A percentile compares a stretch with the other conserved stretches of the same genome.
Evolutionary conservation across 148 eudicot genomes (phyloP).

Genomic region (Pouteria glomerata): DNA sequence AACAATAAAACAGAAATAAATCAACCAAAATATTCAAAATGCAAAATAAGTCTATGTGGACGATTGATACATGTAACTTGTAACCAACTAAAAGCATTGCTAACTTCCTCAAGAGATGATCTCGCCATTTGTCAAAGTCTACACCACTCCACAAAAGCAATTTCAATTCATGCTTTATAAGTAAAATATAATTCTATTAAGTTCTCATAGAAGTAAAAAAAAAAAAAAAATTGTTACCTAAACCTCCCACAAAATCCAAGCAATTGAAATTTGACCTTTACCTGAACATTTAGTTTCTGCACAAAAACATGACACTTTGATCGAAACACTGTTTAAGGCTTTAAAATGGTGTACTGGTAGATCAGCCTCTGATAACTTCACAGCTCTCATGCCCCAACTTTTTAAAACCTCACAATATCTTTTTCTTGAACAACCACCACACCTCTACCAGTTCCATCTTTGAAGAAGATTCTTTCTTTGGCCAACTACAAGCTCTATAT

Average conservation of each 20-base stretch:
- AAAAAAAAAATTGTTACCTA: background rate
- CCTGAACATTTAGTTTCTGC: conserved; percentile 63
- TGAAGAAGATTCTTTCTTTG: too few relatives aligned
- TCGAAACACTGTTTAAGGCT: conserved; percentile 43
- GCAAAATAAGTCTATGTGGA: conserved; percentile 3
- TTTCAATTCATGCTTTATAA: background rate
- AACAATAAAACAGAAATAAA: conserved; percentile 4
- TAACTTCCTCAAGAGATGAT: background rate
- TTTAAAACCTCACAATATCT: too few relatives aligned
- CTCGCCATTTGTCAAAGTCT: background rate
- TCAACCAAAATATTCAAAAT: background rate
- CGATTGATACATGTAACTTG: background rate
- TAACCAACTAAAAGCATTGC: conserved; percentile 2
- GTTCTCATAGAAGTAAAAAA: background rate
- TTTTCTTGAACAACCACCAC: too few relatives aligned
- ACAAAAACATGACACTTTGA: conserved; percentile 57
- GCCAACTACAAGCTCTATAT: too few relatives aligned
- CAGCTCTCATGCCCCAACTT: too few relatives aligned
- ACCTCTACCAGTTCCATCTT: too few relatives aligned
- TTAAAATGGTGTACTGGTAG: conserved; percentile 44
- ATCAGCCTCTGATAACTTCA: too few relatives aligned
- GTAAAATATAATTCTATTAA: background rate
- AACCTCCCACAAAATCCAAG: conserved; percentile 21
- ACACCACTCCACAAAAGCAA: conserved; percentile 7
- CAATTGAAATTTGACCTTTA: conserved; percentile 51